A percentile compares a stretch with the other conserved stretches of the same genome.
Evolutionary conservation across 1,139 yeast genomes (phyloP).

Genomic region (Blastobotrys raffinosifermentans): DNA sequence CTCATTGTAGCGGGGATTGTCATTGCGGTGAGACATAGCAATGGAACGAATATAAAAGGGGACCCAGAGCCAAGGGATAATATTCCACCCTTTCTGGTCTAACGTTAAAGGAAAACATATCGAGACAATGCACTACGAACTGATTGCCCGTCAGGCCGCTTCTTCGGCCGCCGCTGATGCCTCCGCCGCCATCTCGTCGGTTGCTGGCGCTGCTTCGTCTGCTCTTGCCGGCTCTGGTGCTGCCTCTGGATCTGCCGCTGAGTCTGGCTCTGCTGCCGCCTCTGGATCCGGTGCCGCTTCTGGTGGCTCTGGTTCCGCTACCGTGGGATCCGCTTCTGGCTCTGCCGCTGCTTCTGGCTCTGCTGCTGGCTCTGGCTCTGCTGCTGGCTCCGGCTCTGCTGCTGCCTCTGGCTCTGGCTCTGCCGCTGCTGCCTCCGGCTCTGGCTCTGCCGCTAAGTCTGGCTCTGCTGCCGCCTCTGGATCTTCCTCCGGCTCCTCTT

Average conservation of each 20-base stretch:
- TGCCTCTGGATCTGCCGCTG: slow-evolving; percentile 3
- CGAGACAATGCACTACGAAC: too few relatives aligned
- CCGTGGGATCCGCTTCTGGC: slow-evolving; percentile 6
- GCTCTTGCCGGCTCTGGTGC: slow-evolving; percentile 6
- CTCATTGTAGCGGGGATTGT: too few relatives aligned
- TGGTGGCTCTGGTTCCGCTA: slow-evolving; percentile 3
- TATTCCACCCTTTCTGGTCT: too few relatives aligned
- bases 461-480: slow-evolving; percentile 5
- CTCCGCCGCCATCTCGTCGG: slow-evolving; percentile 7
- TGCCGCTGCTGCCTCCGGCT: slow-evolving; percentile 4
- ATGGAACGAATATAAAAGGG: too few relatives aligned
- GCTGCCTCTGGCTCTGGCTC: slow-evolving; percentile 8
- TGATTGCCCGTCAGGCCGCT: too few relatives aligned
- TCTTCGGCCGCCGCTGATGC: slow-evolving; percentile 8
- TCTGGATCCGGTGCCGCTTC: slow-evolving; percentile 5
- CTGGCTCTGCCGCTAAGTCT: slow-evolving; percentile 6
- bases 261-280: slow-evolving; percentile 3
- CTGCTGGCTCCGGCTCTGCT: slow-evolving; percentile 7
- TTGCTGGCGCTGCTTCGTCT: slow-evolving; percentile 5
- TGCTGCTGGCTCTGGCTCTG: slow-evolving; percentile 2
- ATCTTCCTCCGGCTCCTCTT: slow-evolving; percentile 3
- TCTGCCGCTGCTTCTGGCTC: slow-evolving; percentile 3
- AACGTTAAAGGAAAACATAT: too few relatives aligned
- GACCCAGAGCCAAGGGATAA: too few relatives aligned
- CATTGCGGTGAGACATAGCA: too few relatives aligned